Percentiles rank a stretch among this genome's conserved stretches.
These are phyloP conservation scores for Quillaja saponaria DNA, from an alignment of 306 rosid species.

Conservation along the genomic window DNA sequence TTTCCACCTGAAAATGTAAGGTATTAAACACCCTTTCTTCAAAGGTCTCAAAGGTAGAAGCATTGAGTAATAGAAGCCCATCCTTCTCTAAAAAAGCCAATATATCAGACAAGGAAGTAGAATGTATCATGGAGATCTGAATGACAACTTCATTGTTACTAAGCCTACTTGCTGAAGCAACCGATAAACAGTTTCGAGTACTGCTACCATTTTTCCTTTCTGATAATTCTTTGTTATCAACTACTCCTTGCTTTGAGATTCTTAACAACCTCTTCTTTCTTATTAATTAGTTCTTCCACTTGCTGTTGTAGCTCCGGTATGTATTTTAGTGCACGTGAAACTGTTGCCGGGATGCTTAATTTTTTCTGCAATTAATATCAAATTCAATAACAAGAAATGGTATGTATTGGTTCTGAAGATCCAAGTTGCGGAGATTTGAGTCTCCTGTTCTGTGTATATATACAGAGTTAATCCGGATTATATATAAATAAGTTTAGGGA, in stretches of 20 bases:
- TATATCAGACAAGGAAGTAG: conserved; percentile 40
- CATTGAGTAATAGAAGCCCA: conserved; percentile 47
- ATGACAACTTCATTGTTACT: conserved; percentile 45
- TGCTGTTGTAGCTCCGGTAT: conserved; percentile 64
- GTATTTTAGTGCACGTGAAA: conserved; percentile 54
- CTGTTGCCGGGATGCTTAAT: conserved; percentile 61
- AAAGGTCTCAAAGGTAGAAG: conserved; percentile 61
- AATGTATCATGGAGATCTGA: conserved; percentile 49
- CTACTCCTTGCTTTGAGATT: conserved; percentile 24
- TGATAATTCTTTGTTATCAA: not conserved
- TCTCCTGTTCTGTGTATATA: too few relatives aligned
- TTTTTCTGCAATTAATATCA: conserved; percentile 62
- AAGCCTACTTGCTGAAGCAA: conserved; percentile 50
- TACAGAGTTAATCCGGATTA: not conserved
- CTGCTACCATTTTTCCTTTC: not conserved
- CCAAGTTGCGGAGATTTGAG: too few relatives aligned
- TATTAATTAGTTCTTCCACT: conserved; percentile 48
- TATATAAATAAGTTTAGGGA: not conserved
- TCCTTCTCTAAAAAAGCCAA: conserved; percentile 51
- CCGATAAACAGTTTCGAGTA: conserved; percentile 21
- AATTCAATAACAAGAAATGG: too few relatives aligned
- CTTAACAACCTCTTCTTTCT: conserved; percentile 50
- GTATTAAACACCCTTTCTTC: conserved; percentile 53
- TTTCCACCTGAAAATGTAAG: conserved; percentile 57
- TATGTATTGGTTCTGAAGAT: too few relatives aligned